Conservation (phyloP, 129 eudicot species). For the Arctium minus region DNA sequence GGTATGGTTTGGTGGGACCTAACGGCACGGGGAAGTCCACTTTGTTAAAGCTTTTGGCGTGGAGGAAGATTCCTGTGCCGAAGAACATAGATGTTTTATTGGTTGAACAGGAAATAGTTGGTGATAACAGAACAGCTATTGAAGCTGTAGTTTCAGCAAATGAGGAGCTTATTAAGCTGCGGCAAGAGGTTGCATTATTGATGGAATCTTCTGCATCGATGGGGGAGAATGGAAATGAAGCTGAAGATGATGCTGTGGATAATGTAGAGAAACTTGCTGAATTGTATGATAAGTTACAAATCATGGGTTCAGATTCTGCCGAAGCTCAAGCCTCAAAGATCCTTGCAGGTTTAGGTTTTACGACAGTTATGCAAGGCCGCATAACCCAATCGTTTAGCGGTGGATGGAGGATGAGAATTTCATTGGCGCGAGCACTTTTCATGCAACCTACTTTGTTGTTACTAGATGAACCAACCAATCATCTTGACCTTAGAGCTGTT, state of each 20-base stretch:
- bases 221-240: slow-evolving; percentile 11
- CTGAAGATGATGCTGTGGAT: slow-evolving; percentile 26
- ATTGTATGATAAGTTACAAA: slow-evolving; percentile 51
- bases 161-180: slow-evolving; percentile 53
- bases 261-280: slow-evolving; percentile 57
- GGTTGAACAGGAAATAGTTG: slow-evolving; percentile 77
- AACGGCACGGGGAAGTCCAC: slow-evolving; percentile 84
- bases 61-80: slow-evolving; percentile 68
- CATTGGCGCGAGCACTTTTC: slow-evolving; percentile 71
- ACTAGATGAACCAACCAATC: slow-evolving; percentile 74
- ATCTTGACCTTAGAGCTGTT: slow-evolving; percentile 71
- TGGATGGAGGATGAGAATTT: slow-evolving; percentile 83
- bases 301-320: slow-evolving; percentile 78
- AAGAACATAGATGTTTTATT: slow-evolving; percentile 67
- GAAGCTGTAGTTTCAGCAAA: slow-evolving; percentile 81
- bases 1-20: slow-evolving; percentile 76
- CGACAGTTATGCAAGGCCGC: slow-evolving; percentile 67
- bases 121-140: slow-evolving; percentile 66
- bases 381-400: slow-evolving; percentile 67
- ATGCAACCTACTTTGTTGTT: slow-evolving; percentile 67
- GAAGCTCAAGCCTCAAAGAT: slow-evolving; percentile 77
- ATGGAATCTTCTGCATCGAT: slow-evolving; percentile 26
- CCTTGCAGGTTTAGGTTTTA: slow-evolving; percentile 75
- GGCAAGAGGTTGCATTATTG: slow-evolving; percentile 55
- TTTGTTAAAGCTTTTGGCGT: slow-evolving; percentile 23